A percentile compares a stretch with the other conserved stretches of the same genome.
Conservation (phyloP, 2,329 filamentous ascomycete species). For the Nemania diffusa region DNA sequence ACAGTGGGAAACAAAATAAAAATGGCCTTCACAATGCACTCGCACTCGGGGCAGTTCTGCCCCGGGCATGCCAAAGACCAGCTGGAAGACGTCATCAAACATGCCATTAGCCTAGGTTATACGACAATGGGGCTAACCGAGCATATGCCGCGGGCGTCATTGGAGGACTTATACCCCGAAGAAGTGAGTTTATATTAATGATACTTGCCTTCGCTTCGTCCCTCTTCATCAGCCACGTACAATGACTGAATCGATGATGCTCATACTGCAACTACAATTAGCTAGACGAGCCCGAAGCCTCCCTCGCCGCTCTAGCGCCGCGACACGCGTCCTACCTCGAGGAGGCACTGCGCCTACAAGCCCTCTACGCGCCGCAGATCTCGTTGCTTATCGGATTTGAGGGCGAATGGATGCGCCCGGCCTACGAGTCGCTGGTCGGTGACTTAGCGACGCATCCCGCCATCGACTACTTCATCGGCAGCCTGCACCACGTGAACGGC, state of each 20-base stretch:
- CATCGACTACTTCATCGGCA: conserved; percentile 92
- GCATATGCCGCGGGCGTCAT: conserved; percentile 85
- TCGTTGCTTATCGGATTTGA: conserved; percentile 90
- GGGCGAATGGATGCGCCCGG: conserved; percentile 86
- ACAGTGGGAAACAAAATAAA: neutral
- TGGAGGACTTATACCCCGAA: conserved; percentile 88
- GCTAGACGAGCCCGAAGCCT: conserved; percentile 61
- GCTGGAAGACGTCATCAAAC: conserved; percentile 83
- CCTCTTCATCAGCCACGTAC: neutral
- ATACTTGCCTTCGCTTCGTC: neutral
- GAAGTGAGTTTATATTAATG: conserved; percentile 68
- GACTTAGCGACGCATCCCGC: conserved; percentile 67
- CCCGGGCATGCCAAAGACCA: conserved; percentile 85
- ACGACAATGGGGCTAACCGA: conserved; percentile 89
- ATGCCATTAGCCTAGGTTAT: conserved; percentile 82
- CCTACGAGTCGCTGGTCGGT: conserved; percentile 66
- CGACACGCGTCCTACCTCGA: conserved; percentile 77
- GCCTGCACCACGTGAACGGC: conserved; percentile 87
- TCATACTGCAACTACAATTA: conserved; percentile 50
- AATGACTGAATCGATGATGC: neutral
- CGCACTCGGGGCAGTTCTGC: conserved; percentile 98
- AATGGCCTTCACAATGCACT: conserved; percentile 98
- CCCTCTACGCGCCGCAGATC: conserved; percentile 76
- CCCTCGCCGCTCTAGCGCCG: conserved; percentile 60
- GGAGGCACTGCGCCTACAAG: conserved; percentile 79